These are phyloP conservation scores for Chlorencoelia australis DNA, from an alignment of 2,329 filamentous ascomycete genomes.

Conservation along the genomic window DNA sequence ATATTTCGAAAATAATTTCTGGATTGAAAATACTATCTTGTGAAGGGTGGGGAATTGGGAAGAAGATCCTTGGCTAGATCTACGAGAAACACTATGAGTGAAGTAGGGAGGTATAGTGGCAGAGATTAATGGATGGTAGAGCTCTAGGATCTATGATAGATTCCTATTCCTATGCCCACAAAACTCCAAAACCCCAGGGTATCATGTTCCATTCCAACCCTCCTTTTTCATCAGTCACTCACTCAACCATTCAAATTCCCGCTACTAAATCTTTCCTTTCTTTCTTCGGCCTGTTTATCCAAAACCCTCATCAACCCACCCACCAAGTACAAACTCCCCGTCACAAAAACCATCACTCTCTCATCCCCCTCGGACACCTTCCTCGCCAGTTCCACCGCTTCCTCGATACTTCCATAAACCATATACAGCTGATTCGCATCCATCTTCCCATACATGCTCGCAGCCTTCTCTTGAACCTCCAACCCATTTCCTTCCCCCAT, in stretches of 20 bases:
- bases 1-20: too few species aligned
- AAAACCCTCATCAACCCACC: constrained; percentile 68
- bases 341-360: constrained; percentile 58
- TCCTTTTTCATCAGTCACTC: constrained; percentile 68
- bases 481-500: background rate
- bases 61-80: too few species aligned
- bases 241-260: constrained; percentile 71
- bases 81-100: too few species aligned
- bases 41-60: too few species aligned
- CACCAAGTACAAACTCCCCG: constrained; percentile 77
- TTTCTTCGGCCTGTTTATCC: constrained; percentile 10
- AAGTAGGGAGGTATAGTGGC: too few species aligned
- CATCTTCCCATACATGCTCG: constrained; percentile 46
- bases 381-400: constrained; percentile 46
- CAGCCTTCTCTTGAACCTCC: constrained; percentile 52
- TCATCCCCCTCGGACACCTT: constrained; percentile 27
- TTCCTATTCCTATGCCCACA: too few species aligned
- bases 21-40: too few species aligned
- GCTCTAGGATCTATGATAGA: too few species aligned
- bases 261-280: constrained; percentile 45
- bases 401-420: constrained; percentile 59
- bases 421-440: constrained; percentile 37
- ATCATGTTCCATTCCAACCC: too few species aligned
- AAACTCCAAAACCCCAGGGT: too few species aligned
- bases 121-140: too few species aligned